These are phyloP conservation scores for Mucor lusitanicus DNA, from an alignment of 371 early-diverging fungal genomes.

Conservation along the genomic window DNA sequence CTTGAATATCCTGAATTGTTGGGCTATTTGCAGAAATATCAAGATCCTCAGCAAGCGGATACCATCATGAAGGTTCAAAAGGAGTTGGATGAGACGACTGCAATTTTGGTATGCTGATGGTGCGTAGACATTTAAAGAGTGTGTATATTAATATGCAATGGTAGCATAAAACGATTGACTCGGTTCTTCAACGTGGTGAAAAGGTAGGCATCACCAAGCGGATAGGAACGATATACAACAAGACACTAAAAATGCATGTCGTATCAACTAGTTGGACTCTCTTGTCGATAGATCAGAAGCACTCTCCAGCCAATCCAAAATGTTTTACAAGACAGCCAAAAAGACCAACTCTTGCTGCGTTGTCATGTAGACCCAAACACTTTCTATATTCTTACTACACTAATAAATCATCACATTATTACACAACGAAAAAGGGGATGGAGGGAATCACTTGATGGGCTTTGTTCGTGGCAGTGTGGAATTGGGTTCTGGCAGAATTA, in stretches of 20 bases:
- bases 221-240: background rate
- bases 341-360: constrained; percentile 95
- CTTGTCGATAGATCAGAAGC: constrained; percentile 91
- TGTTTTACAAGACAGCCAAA: constrained; percentile 98
- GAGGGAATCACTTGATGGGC: background rate
- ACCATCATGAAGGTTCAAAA: constrained; percentile 94
- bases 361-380: constrained; percentile 37
- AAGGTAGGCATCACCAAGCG: constrained; percentile 45
- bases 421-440: background rate
- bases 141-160: background rate
- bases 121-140: too few species aligned
- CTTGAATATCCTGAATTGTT: constrained; percentile 73
- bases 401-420: background rate
- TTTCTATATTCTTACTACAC: background rate
- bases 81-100: constrained; percentile 98
- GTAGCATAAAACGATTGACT: constrained; percentile 96
- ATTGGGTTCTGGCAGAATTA: background rate
- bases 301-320: constrained; percentile 90
- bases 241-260: background rate
- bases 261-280: constrained; percentile 70
- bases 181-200: constrained; percentile 95
- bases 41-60: constrained; percentile 95
- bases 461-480: background rate
- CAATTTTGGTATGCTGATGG: constrained; percentile 70
- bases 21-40: constrained; percentile 77